Base-by-base conservation (phyloP, 345 rosid genomes). In the Lepidium didymum region DNA sequence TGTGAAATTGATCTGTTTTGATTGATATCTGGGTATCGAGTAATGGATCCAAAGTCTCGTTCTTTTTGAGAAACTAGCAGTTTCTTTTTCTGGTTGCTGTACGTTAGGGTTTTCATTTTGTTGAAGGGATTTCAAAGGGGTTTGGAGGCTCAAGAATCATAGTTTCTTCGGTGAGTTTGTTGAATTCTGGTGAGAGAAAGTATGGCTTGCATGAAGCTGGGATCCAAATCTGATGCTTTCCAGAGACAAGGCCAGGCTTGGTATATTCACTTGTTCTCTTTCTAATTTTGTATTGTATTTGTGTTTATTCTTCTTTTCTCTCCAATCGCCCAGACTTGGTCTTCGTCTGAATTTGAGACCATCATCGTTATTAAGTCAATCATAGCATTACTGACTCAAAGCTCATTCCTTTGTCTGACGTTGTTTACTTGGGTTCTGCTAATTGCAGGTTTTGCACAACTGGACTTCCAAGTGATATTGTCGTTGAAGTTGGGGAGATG, bases 241-340 rank as follows among this genome's bases (percentile, higher is more conserved):
- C 92, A 84, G 75, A 84, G 87, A 81, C 96, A 87, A 79, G 98
- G 98, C 71, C 98, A 90, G 74, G 96, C 98, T 61, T 93, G 98
- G 98, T 93, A 88, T 74, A 84, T 58, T 69, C 79, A 46, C 50
- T 56, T 68, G 44, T 23, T 35, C 46, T 66, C 62, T 29, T 6
- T 47, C 15, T 69, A 3, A 23, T 29, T 56, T 56, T 56, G 10
- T 56, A 37, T 38, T 55, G 33, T 71, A 34, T 37, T 8, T 53
- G 6, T 43, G n/a, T 33, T 69, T 47, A 10, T 49, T 60, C 7
- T 68, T 57, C 10, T 15, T 36, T 47, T 7, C 12, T 56, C 15
- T 29, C 19, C 4, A 64, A 10, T 37, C 8, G 58, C 56, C 14
- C 11, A 31, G 71, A 31, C 66, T 73, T 64, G 44, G 72, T 64